Conservation (phyloP, 768 basidiomycete species). For the Trametes gibbosa region DNA sequence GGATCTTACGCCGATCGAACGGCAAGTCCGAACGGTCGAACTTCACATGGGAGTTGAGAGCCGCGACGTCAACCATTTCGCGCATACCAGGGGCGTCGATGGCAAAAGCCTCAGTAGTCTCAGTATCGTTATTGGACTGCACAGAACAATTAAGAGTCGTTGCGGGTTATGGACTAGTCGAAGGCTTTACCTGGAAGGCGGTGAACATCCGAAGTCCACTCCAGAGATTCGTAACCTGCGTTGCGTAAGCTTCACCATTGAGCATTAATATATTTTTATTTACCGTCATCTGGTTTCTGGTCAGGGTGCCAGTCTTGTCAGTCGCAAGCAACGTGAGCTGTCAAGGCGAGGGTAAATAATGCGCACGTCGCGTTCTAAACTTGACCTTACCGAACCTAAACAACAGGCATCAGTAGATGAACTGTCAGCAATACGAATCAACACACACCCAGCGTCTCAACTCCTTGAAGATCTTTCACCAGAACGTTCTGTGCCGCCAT, state of each 20-base stretch:
- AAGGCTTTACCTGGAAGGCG: slow-evolving; percentile 51
- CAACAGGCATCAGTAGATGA: background rate
- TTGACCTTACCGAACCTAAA: slow-evolving; percentile 22
- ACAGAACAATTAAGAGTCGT: background rate
- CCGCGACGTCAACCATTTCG: slow-evolving; percentile 62
- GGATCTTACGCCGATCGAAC: slow-evolving; percentile 57
- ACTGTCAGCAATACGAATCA: background rate
- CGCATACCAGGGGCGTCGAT: slow-evolving; percentile 56
- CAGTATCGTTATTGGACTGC: slow-evolving; percentile 65
- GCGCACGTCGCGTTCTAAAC: background rate
- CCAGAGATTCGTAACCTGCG: slow-evolving; percentile 63
- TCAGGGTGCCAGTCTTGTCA: slow-evolving; percentile 71
- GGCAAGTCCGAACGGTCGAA: slow-evolving; percentile 64
- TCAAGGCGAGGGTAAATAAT: slow-evolving; percentile 7
- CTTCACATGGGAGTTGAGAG: slow-evolving; percentile 67
- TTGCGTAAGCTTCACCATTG: background rate
- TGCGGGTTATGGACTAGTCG: background rate
- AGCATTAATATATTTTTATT: background rate
- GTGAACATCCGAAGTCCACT: slow-evolving; percentile 60
- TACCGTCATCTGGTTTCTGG: slow-evolving; percentile 70
- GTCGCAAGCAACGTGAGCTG: slow-evolving; percentile 66
- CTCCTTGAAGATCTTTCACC: slow-evolving; percentile 73
- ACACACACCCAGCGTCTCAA: slow-evolving; percentile 57
- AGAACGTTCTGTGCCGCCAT: slow-evolving; percentile 71
- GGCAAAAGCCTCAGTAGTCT: slow-evolving; percentile 48